Conservation (phyloP, 148 eudicot genomes). For the Rhododendron simsii region DNA sequence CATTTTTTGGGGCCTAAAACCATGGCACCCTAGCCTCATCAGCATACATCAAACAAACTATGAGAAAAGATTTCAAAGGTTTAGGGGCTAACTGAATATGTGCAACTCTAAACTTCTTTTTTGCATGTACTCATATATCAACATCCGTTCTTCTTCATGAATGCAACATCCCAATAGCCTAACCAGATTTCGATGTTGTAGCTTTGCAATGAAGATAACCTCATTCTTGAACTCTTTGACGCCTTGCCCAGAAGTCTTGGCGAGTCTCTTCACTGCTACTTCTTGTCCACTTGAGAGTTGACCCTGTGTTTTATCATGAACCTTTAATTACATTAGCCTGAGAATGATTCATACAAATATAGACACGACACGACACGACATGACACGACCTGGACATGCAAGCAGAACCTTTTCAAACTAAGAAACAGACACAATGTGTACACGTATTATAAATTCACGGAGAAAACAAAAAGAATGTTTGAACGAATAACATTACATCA, state of each 20-base stretch:
- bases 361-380: neutral
- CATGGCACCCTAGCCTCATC: too few relatives aligned
- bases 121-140: constrained; percentile 44
- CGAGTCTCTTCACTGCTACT: constrained; percentile 45
- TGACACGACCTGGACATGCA: neutral
- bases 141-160: constrained; percentile 36
- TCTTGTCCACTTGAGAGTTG: constrained; percentile 29
- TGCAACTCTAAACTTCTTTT: constrained; percentile 40
- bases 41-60: neutral
- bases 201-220: constrained; percentile 36
- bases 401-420: neutral
- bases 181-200: constrained; percentile 48
- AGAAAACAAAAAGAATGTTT: too few relatives aligned
- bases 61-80: neutral
- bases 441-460: too few relatives aligned
- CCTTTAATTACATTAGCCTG: neutral
- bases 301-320: constrained; percentile 23
- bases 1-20: too few relatives aligned
- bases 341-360: neutral
- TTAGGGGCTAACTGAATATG: constrained; percentile 25
- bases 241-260: constrained; percentile 40
- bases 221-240: constrained; percentile 41
- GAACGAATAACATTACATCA: neutral
- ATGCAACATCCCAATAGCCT: constrained; percentile 42
- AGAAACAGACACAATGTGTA: neutral